A percentile compares a stretch with the other conserved stretches of the same genome.
These are phyloP conservation scores for Neurospora sp. DNA, from an alignment of 495 filamentous ascomycete species.

Conservation along the genomic window DNA sequence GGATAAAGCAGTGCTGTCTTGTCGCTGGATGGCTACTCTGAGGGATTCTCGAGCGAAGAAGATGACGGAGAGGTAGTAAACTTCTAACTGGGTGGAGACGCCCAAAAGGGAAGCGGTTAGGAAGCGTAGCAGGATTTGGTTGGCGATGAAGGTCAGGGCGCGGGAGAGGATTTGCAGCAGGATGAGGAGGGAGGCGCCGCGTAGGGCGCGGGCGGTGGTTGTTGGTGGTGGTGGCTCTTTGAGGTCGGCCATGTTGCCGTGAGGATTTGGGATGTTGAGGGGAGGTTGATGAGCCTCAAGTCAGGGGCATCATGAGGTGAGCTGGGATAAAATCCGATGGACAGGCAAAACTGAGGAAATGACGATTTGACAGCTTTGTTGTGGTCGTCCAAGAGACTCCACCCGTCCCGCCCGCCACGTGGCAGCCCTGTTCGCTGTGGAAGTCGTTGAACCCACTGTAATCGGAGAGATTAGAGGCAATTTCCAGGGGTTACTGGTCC, in stretches of 20 bases:
- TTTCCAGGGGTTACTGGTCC: background rate
- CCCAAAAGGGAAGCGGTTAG: constrained; percentile 77
- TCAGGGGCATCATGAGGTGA: background rate
- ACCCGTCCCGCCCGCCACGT: background rate
- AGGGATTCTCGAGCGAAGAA: constrained; percentile 89
- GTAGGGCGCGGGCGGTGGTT: constrained; percentile 18
- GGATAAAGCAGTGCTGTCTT: constrained; percentile 29
- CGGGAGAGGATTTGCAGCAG: constrained; percentile 75
- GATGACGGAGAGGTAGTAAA: constrained; percentile 77
- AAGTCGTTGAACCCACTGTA: background rate
- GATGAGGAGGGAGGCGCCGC: constrained; percentile 75
- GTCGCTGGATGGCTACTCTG: constrained; percentile 74
- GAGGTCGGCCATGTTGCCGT: background rate
- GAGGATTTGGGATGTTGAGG: background rate
- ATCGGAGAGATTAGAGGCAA: background rate
- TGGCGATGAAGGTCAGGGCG: constrained; percentile 77
- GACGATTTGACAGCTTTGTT: background rate
- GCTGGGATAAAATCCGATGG: background rate
- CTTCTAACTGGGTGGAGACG: constrained; percentile 77
- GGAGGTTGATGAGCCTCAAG: background rate
- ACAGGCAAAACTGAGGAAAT: background rate
- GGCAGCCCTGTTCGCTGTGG: background rate
- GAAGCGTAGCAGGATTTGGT: constrained; percentile 79
- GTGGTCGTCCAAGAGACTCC: background rate
- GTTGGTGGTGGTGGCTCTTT: background rate